phyloP scores from a whole-genome alignment of 768 basidiomycete genomes.

The Amanita rimosa region DNA sequence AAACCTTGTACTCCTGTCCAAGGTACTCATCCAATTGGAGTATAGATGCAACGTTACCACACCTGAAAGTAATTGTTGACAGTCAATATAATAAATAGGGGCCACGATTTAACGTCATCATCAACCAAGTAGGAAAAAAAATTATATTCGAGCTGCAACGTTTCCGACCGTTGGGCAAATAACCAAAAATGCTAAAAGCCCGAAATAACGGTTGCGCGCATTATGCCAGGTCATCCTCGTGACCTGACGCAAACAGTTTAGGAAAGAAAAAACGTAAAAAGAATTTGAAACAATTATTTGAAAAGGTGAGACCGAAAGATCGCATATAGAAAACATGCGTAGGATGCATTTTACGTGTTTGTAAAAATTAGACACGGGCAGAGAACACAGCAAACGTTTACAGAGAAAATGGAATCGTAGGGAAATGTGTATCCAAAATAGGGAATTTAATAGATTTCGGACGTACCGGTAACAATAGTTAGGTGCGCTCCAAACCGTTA shows the following conservation, averaged over 20 bases:
- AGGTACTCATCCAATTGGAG: slow-evolving; percentile 90
- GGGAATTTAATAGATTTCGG: slow-evolving; percentile 1
- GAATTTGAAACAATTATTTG: not conserved
- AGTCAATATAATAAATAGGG: slow-evolving; percentile 3
- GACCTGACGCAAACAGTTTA: not conserved
- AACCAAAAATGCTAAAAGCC: not conserved
- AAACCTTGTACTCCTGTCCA: slow-evolving; percentile 92
- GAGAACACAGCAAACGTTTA: not conserved
- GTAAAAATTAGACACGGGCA: not conserved
- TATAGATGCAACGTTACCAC: slow-evolving; percentile 94
- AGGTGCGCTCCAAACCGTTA: slow-evolving; percentile 97
- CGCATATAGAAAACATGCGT: slow-evolving; percentile 3
- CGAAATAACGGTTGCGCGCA: not conserved
- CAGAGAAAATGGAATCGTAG: not conserved
- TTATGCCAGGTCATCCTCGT: not conserved
- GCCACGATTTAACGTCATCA: not conserved
- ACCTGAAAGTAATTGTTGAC: slow-evolving; percentile 32
- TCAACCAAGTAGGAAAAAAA: not conserved
- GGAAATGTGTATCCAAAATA: slow-evolving; percentile 5
- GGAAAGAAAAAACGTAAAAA: not conserved
- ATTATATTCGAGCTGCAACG: not conserved
- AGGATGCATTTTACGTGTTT: not conserved
- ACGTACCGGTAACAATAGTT: slow-evolving; percentile 96
- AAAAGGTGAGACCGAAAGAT: not conserved
- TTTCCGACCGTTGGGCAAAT: not conserved